A percentile compares a stretch with the other conserved stretches of the same genome.
phyloP scores from a whole-genome alignment of 768 basidiomycete genomes.

The Tulasnella sp. region DNA sequence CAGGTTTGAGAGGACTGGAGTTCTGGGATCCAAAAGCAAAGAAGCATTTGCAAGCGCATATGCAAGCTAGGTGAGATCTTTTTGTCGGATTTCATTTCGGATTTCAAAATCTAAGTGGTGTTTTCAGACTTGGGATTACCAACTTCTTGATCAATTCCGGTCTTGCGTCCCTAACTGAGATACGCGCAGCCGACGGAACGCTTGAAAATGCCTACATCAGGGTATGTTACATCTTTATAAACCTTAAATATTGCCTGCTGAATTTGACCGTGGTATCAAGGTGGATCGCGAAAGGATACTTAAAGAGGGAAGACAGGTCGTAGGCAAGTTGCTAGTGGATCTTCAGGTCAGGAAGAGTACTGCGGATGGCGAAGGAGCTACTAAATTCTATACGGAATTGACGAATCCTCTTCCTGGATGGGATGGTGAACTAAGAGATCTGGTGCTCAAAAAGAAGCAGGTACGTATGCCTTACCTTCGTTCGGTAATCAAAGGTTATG shows the following conservation, averaged over 20 bases:
- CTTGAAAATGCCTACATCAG: slow-evolving; percentile 59
- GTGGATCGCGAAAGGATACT: slow-evolving; percentile 61
- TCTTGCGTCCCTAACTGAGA: slow-evolving; percentile 53
- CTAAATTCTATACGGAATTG: slow-evolving; percentile 62
- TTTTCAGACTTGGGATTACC: slow-evolving; percentile 59
- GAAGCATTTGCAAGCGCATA: slow-evolving; percentile 83
- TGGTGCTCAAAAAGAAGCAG: slow-evolving; percentile 68
- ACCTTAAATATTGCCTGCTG: background rate
- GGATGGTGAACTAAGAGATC: slow-evolving; percentile 61
- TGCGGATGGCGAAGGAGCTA: slow-evolving; percentile 70
- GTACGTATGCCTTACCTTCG: slow-evolving; percentile 31
- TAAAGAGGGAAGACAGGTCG: slow-evolving; percentile 47
- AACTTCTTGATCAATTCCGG: slow-evolving; percentile 61
- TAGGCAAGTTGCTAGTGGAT: slow-evolving; percentile 62
- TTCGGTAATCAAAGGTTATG: background rate
- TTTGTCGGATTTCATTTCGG: background rate
- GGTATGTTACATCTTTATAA: slow-evolving; percentile 30
- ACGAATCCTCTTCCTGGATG: slow-evolving; percentile 60
- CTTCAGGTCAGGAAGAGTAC: slow-evolving; percentile 78
- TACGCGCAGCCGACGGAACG: slow-evolving; percentile 41
- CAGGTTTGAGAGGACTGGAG: slow-evolving; percentile 60
- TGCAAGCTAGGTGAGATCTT: slow-evolving; percentile 63
- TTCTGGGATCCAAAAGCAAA: slow-evolving; percentile 67
- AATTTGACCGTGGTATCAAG: slow-evolving; percentile 26
- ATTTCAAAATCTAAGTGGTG: background rate